These are phyloP conservation scores for Hyaloscypha bicolor DNA, from an alignment of 495 filamentous ascomycete genomes.

Conservation along the genomic window DNA sequence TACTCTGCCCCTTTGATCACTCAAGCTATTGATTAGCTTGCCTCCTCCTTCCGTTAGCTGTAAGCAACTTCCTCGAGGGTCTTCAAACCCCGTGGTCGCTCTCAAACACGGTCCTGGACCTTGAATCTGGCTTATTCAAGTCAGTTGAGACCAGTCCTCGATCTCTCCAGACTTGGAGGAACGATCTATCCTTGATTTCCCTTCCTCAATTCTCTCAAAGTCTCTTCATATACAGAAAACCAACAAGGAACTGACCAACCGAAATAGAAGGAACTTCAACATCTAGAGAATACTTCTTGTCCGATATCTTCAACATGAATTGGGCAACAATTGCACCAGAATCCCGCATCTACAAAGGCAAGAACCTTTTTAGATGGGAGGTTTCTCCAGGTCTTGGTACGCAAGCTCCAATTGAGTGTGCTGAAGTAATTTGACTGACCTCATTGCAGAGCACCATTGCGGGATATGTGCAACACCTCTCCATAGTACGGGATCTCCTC, in stretches of 20 bases:
- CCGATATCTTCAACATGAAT: slow-evolving; percentile 19
- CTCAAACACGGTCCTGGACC: not conserved
- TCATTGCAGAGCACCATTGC: slow-evolving; percentile 31
- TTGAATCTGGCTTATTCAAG: not conserved
- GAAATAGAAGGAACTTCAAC: not conserved
- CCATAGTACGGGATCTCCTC: slow-evolving; percentile 19
- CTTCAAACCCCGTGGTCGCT: too few relatives aligned
- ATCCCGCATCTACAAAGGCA: slow-evolving; percentile 26
- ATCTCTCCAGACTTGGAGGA: not conserved
- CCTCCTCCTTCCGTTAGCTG: not conserved
- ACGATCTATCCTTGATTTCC: not conserved
- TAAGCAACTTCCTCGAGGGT: not conserved
- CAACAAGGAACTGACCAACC: not conserved
- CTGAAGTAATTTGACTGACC: slow-evolving; percentile 3
- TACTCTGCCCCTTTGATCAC: not conserved
- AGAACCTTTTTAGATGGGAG: slow-evolving; percentile 29
- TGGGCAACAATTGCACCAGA: slow-evolving; percentile 31
- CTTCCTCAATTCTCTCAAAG: not conserved
- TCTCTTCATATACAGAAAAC: not conserved
- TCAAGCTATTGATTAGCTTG: not conserved
- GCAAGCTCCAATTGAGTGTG: not conserved
- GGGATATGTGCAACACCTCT: slow-evolving; percentile 33
- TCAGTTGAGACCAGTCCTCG: not conserved
- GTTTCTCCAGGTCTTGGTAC: slow-evolving; percentile 23
- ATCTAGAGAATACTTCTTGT: not conserved